These are phyloP conservation scores for Cyclotella atomus DNA, from an alignment of 108 stramenopile species.

Conservation along the genomic window DNA sequence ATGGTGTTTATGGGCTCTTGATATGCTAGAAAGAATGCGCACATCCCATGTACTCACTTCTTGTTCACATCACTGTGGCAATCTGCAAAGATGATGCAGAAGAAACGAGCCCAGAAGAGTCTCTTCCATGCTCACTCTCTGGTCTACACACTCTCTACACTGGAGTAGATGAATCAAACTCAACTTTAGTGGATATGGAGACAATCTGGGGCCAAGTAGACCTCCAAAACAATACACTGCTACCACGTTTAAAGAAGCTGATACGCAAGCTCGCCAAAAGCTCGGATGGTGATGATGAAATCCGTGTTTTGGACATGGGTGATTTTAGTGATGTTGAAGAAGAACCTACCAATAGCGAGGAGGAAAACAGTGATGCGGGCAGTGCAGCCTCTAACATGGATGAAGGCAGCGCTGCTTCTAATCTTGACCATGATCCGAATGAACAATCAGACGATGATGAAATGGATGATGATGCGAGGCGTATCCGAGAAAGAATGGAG, in stretches of 20 bases:
- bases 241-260: conserved; percentile 61
- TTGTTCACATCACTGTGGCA: not conserved
- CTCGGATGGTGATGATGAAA: conserved; percentile 11
- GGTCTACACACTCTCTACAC: not conserved
- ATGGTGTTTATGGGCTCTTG: not conserved
- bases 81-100: not conserved
- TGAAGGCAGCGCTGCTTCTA: conserved; percentile 5
- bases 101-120: not conserved
- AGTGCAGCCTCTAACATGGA: conserved; percentile 22
- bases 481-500: conserved; percentile 83
- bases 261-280: conserved; percentile 62
- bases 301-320: conserved; percentile 55
- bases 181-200: conserved; percentile 63
- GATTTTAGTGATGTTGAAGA: conserved; percentile 28
- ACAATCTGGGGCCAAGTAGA: conserved; percentile 94
- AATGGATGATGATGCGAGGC: conserved; percentile 64
- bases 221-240: conserved; percentile 80
- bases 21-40: too few species aligned
- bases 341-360: conserved; percentile 22
- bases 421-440: too few species aligned
- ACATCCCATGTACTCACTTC: too few species aligned
- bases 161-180: not conserved
- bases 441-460: conserved; percentile 25
- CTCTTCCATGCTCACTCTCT: conserved; percentile 9
- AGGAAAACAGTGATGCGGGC: conserved; percentile 9